Evolutionary conservation across 257 asterid genomes (phyloP), one percentile per base, ranked within the genome.

Genomic region (Solanum pinnatisectum): DNA sequence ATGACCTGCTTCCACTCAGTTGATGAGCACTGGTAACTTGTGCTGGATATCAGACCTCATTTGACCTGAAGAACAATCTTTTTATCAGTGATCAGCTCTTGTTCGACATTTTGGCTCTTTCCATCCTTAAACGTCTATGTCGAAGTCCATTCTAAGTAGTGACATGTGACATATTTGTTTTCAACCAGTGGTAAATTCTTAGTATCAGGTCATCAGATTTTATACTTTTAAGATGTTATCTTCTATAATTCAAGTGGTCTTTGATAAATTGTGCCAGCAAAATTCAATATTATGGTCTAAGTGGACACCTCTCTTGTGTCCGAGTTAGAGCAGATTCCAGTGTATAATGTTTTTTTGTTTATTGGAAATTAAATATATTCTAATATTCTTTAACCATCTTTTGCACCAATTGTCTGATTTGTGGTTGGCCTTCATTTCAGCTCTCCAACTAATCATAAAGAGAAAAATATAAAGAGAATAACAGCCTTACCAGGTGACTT

Each of bases 401-500:
- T 42, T 78, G 65, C 36, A 44, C 25, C n/a, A 15, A 44, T 16
- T 49, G n/a, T 79, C 27, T 79, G 16, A 79, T 79, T 25, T 42
- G 25, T 44, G 27, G 68, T 46, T 81, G 44, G 5, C 44, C 10
- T 46, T 73, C 71, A 44, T 86, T 92, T 89, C 94, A 97, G 98
- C 92, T 93, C 96, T 88, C 98, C 98, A 3, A 91, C 91, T 86
- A 87, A 94, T 93, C 91, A 89, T 68, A 92, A 89, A 90, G 94
- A 95, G 92, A 96, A 88, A 90, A 52, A 85, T n/a, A 88, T 96
- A 77, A 97, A 97, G 94, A 92, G 98, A 92, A 93, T 96, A 39
- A 93, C 90, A 81, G 99, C 90, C 87, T 90, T 97, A 91, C 95
- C 99, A 16, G 99, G 98, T 84, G 98, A 97, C 76, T 95, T 94